These are phyloP conservation scores for Trichosanthes truncata DNA, from an alignment of 306 rosid species.

Conservation along the genomic window DNA sequence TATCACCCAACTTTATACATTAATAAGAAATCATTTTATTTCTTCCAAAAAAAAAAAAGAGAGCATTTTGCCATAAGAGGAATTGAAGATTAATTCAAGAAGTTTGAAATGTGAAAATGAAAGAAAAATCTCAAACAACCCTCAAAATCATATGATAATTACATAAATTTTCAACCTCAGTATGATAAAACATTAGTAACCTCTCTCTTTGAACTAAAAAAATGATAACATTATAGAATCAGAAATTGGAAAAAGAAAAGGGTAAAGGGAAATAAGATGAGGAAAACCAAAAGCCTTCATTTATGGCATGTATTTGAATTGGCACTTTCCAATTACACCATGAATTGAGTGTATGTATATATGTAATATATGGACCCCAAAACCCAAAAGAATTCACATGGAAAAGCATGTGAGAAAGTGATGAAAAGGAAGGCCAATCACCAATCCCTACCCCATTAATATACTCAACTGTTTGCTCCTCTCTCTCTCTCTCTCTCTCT, in stretches of 20 bases:
- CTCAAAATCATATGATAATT: neutral
- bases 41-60: too few species aligned
- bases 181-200: neutral
- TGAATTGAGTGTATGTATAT: neutral
- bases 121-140: neutral
- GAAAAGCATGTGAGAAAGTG: neutral
- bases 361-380: neutral
- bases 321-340: neutral
- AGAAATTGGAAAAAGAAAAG: neutral
- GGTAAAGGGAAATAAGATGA: neutral
- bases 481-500: neutral
- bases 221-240: too few species aligned
- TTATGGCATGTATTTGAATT: neutral
- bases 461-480: neutral
- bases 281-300: neutral
- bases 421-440: neutral
- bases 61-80: too few species aligned
- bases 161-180: neutral
- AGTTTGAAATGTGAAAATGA: neutral
- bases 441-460: neutral
- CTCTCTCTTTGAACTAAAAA: neutral
- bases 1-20: neutral
- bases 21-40: neutral
- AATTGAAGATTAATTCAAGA: neutral
- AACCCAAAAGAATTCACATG: conserved; percentile 2